A percentile compares a stretch with the other conserved stretches of the same genome.
phyloP scores from a whole-genome alignment of 768 basidiomycete genomes.

The Amanita pseudoporphyria region DNA sequence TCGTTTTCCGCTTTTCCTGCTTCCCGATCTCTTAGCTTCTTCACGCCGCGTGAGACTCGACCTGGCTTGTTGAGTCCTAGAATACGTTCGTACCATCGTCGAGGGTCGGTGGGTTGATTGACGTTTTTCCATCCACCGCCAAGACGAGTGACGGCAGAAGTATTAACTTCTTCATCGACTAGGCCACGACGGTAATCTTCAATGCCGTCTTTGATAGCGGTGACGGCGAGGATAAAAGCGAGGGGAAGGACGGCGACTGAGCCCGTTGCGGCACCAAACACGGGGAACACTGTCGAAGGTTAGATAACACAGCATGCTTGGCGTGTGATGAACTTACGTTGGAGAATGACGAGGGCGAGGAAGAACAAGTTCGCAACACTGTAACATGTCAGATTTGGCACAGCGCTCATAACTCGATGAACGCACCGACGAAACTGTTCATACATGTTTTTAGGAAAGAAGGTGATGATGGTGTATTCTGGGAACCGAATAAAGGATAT shows the following conservation, averaged over 20 bases:
- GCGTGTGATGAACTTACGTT: constrained; percentile 42
- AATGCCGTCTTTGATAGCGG: constrained; percentile 91
- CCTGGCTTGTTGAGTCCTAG: constrained; percentile 63
- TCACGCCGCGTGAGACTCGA: constrained; percentile 75
- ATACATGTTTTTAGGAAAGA: constrained; percentile 88
- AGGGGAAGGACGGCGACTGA: constrained; percentile 79
- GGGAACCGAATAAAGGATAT: constrained; percentile 1
- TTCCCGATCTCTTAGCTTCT: constrained; percentile 76
- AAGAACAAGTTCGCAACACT: constrained; percentile 94
- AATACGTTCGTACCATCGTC: constrained; percentile 68
- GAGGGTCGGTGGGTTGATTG: constrained; percentile 73
- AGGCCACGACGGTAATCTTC: constrained; percentile 87
- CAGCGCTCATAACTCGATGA: background rate
- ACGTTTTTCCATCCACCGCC: constrained; percentile 80
- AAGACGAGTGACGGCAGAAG: constrained; percentile 83
- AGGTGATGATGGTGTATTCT: constrained; percentile 90
- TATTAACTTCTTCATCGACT: constrained; percentile 93
- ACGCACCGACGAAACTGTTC: constrained; percentile 87
- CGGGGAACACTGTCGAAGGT: constrained; percentile 55
- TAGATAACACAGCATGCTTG: background rate
- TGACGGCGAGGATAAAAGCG: constrained; percentile 78
- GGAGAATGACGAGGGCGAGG: constrained; percentile 69
- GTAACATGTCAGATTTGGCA: constrained; percentile 8
- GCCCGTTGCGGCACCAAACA: constrained; percentile 85
- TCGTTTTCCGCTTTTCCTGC: constrained; percentile 49